A percentile compares a stretch with the other conserved stretches of the same genome.
Conservation (phyloP, 1,139 yeast species). For the Arxiozyma telluris region DNA sequence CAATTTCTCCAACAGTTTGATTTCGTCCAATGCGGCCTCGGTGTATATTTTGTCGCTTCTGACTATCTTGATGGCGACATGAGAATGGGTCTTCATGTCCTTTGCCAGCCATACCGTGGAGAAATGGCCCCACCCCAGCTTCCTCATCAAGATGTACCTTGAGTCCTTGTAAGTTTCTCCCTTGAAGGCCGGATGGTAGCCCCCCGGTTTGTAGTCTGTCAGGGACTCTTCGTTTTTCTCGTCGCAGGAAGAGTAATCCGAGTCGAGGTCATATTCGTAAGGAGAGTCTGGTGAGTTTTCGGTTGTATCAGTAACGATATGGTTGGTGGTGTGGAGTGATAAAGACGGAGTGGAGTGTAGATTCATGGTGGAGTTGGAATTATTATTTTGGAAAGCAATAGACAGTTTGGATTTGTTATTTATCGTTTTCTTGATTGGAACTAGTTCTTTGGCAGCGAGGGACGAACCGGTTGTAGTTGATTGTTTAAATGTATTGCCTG, state of each 20-base stretch:
- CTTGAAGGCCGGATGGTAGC: conserved; percentile 68
- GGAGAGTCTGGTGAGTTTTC: neutral
- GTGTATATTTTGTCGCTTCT: conserved; percentile 63
- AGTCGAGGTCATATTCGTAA: conserved; percentile 18
- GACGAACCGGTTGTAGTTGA: neutral
- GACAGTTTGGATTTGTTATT: conserved; percentile 5
- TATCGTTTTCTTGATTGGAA: conserved; percentile 1
- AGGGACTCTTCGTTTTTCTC: conserved; percentile 55
- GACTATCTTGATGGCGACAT: conserved; percentile 72
- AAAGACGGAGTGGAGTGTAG: conserved; percentile 1
- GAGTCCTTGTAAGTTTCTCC: conserved; percentile 59
- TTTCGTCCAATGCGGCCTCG: conserved; percentile 73
- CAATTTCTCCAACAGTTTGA: conserved; percentile 37
- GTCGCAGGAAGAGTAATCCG: conserved; percentile 30
- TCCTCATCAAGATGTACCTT: conserved; percentile 53
- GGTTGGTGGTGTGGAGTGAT: neutral
- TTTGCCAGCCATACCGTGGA: conserved; percentile 73
- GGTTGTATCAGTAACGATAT: neutral
- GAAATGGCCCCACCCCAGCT: conserved; percentile 78
- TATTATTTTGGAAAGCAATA: conserved; percentile 1
- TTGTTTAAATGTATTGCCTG: neutral
- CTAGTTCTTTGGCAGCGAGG: conserved; percentile 1
- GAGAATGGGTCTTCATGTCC: conserved; percentile 40
- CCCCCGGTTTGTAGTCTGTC: conserved; percentile 63
- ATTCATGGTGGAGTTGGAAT: neutral